Percentiles rank a stretch among this genome's conserved stretches.
Evolutionary conservation across 2,329 filamentous ascomycete genomes (phyloP).

Genomic region (Aureobasidium subglaciale): DNA sequence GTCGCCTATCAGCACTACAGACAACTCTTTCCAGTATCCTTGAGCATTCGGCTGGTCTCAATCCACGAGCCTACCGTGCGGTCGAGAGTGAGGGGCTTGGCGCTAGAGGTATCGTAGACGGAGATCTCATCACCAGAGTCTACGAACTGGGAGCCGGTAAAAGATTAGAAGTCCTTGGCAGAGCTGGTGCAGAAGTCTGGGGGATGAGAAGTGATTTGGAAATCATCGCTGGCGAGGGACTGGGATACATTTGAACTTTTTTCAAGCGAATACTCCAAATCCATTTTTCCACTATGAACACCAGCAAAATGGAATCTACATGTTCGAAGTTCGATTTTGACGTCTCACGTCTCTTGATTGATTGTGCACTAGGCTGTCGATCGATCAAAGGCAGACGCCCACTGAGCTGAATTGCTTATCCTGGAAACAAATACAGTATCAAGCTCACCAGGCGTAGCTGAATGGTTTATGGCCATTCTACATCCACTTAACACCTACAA

Average conservation of each 20-base stretch:
- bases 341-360: not conserved
- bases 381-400: too few species aligned
- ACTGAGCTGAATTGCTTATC: not conserved
- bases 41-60: conserved; percentile 70
- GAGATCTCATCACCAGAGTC: conserved; percentile 67
- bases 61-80: conserved; percentile 71
- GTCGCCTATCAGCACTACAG: conserved; percentile 72
- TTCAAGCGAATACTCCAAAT: not conserved
- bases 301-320: too few species aligned
- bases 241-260: conserved; percentile 45
- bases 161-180: conserved; percentile 63
- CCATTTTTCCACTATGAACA: too few species aligned
- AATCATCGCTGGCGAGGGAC: conserved; percentile 55
- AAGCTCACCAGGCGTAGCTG: not conserved
- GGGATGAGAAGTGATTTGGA: conserved; percentile 66
- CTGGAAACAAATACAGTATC: not conserved
- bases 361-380: not conserved
- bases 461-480: too few species aligned
- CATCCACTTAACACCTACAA: too few species aligned
- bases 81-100: conserved; percentile 40
- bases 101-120: conserved; percentile 67
- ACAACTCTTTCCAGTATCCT: conserved; percentile 72
- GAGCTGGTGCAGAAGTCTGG: conserved; percentile 62
- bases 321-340: not conserved
- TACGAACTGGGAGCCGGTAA: conserved; percentile 66